Base-by-base conservation (phyloP, 2,329 filamentous ascomycete species). In the Hymenoscyphus occultus region DNA sequence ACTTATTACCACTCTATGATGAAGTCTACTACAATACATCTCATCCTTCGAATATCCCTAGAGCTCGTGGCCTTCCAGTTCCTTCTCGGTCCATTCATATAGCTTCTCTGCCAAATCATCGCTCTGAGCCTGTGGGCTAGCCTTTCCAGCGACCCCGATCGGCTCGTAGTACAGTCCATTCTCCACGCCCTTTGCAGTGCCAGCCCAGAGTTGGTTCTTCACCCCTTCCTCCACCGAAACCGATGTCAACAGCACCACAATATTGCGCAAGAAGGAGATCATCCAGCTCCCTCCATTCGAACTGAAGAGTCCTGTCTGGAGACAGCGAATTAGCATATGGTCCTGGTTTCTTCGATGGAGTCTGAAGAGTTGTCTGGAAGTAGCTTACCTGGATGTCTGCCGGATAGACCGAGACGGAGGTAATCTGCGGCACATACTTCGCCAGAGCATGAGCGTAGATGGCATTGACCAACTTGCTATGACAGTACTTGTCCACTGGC, bases 391-490 rank as follows among this genome's bases (percentile, higher is more conserved):
- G 28, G 28, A 80, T 77, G 6, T 77, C 70, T 3, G 79, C 80
- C 0, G 80, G 80, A 62, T 80, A 77, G 1, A 82, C 67, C 0
- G 77, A 68, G 1, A 79, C 74, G 7, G 78, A 76, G 61, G 80
- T 77, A 4, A 73, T 75, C 39, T 71, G 66, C 1, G 78, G 76
- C 3, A 83, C 69, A 59, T 79, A 76, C 13, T 73, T 71, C 6
- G 78, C 75, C 68, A 79, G 39, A 9, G 7, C 9, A 10, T 40
- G 7, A 9, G 39, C 39, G 5, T 28, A 81, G 3, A 82, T 72
- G 7, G 82, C 68, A 66, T 82, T 79, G 0, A 82, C 81, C 2
- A 83, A 72, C 69, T 84, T 84, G 28, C 28, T 28, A 28, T 56
- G 75, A 77, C 65, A 81, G 78, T 0, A 78, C 81, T 67, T 80